Percentiles rank a stretch among this genome's conserved stretches.
phyloP scores from a whole-genome alignment of 1,284 basidiomycete genomes.

The Filobasidium uniguttulatum region DNA sequence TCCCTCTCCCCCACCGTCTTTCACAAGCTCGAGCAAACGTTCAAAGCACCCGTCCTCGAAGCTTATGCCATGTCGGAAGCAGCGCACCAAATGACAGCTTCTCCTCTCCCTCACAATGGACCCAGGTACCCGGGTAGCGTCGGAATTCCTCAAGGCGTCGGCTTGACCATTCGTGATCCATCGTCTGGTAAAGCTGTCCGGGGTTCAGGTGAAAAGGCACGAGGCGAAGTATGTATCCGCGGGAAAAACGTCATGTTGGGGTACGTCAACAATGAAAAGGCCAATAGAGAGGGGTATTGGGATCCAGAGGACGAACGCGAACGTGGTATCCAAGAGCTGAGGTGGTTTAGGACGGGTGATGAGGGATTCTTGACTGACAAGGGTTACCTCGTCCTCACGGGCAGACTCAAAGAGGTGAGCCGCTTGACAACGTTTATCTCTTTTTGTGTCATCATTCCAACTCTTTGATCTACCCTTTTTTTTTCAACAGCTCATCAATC shows the following conservation, averaged over 20 bases:
- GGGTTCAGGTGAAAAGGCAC: constrained; percentile 34
- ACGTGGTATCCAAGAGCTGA: constrained; percentile 42
- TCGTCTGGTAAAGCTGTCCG: constrained; percentile 17
- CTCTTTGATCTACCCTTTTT: too few species aligned
- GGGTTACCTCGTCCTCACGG: constrained; percentile 49
- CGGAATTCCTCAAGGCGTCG: constrained; percentile 39
- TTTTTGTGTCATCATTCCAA: neutral
- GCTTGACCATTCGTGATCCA: constrained; percentile 37
- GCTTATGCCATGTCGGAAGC: constrained; percentile 39
- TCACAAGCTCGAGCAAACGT: constrained; percentile 37
- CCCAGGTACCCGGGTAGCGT: constrained; percentile 39
- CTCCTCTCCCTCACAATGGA: constrained; percentile 19
- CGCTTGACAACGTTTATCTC: neutral
- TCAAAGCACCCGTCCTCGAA: constrained; percentile 41
- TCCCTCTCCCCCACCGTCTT: constrained; percentile 39
- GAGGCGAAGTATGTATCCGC: constrained; percentile 40
- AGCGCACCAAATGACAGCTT: constrained; percentile 39
- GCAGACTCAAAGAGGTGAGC: constrained; percentile 43
- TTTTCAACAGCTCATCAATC: constrained; percentile 44
- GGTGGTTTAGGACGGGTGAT: constrained; percentile 46
- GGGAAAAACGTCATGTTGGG: constrained; percentile 39
- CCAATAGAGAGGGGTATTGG: constrained; percentile 31
- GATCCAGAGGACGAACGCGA: constrained; percentile 41
- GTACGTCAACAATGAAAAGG: constrained; percentile 39
- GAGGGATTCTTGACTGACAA: constrained; percentile 49